These are phyloP conservation scores for Scleroderma citrinum DNA, from an alignment of 768 basidiomycete species.

Conservation along the genomic window DNA sequence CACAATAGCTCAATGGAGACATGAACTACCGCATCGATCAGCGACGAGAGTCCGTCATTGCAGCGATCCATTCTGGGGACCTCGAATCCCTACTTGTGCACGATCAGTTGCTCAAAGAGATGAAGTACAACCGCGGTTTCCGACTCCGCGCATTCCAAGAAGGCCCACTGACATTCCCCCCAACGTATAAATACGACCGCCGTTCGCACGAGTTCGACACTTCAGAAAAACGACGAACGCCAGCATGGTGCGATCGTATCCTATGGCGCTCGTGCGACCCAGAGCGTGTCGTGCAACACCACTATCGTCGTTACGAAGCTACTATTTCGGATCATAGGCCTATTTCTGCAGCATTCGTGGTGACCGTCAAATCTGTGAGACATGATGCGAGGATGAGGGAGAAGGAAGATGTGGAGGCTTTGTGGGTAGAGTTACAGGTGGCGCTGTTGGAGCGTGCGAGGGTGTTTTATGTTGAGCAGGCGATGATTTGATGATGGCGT, in stretches of 20 bases:
- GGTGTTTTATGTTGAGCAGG: slow-evolving; percentile 31
- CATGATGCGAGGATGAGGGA: slow-evolving; percentile 51
- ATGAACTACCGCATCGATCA: slow-evolving; percentile 98
- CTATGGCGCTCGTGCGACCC: slow-evolving; percentile 63
- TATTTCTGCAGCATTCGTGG: slow-evolving; percentile 69
- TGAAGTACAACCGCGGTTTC: slow-evolving; percentile 82
- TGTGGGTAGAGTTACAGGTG: slow-evolving; percentile 41
- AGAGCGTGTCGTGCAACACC: slow-evolving; percentile 54
- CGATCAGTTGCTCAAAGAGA: slow-evolving; percentile 88
- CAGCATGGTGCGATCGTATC: slow-evolving; percentile 97
- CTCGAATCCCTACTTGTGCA: slow-evolving; percentile 56
- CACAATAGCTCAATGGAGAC: slow-evolving; percentile 74
- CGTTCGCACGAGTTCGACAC: slow-evolving; percentile 75
- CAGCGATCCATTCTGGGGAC: slow-evolving; percentile 64
- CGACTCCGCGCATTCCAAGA: slow-evolving; percentile 81
- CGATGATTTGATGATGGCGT: slow-evolving; percentile 14
- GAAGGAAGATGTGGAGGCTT: slow-evolving; percentile 47
- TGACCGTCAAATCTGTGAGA: slow-evolving; percentile 70
- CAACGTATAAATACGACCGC: slow-evolving; percentile 95
- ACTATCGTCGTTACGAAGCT: slow-evolving; percentile 78
- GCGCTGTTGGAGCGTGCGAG: slow-evolving; percentile 25
- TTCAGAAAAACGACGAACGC: slow-evolving; percentile 81
- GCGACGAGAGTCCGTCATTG: slow-evolving; percentile 75
- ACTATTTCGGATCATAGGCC: slow-evolving; percentile 91
- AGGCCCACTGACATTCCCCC: slow-evolving; percentile 74